Evolutionary conservation across 2,329 filamentous ascomycete species (phyloP), one percentile per base, ranked within the genome.

Genomic region (Beauveria medogensis): DNA sequence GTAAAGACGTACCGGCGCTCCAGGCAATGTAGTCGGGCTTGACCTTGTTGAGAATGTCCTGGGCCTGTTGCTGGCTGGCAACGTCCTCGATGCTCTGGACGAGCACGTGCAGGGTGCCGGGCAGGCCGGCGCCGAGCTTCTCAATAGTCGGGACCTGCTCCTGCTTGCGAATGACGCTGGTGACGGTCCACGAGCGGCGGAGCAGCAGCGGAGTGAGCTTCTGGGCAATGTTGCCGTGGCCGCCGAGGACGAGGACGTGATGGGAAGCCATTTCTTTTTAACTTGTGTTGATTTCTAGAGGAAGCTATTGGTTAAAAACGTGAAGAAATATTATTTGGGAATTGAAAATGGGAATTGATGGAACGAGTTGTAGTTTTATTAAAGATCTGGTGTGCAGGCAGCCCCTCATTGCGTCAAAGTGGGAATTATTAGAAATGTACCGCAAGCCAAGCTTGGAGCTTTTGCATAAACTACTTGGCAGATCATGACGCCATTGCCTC

Each of bases 171-270:
- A 95, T 87, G 63, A 94, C 78, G 71, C 87, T 90, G 63, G 88
- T 92, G 59, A 95, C 88, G 65, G 83, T 84, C 88, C 90, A 93
- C 40, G 83, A 84, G 65, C 86, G 84, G 55, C 85, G 79, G 47
- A 94, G 83, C 8, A 95, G 84, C 62, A 92, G 80, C 1, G 88
- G 89, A 9, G 90, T 94, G 44, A 94, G 81, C 48, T 87, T 76
- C 62, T 90, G 84, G 65, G 90, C 83, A 63, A 94, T 75, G 71
- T 92, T 91, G 75, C 91, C 91, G 76, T 92, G 90, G 68, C 90
- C 91, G 69, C 90, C 90, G 64, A 94, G 83, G 65, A 94, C 75
- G 63, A 92, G 85, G 62, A 92, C 84, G 69, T 83, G 78, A 47
- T 71, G 71, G 46, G 73, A 67, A 10, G 64, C 30, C 72, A 74